Percentiles rank a stretch among this genome's conserved stretches.
These are phyloP conservation scores for Colletotrichum euphorbiae DNA, from an alignment of 2,329 filamentous ascomycete species.

Conservation along the genomic window DNA sequence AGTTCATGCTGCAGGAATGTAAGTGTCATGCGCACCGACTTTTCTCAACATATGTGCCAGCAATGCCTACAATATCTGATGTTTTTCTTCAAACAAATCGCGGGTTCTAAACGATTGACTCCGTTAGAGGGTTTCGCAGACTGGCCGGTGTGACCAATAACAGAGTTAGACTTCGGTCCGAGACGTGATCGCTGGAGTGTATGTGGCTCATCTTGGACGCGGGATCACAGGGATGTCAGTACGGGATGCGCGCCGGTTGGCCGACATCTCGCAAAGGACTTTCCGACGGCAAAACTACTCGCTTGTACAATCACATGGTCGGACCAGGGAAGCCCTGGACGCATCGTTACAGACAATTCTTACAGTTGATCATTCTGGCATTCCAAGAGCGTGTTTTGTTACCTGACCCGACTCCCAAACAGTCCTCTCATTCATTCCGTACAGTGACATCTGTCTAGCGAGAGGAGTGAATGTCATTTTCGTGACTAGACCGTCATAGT, in stretches of 20 bases:
- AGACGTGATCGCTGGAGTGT: constrained; percentile 18
- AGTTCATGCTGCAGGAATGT: background rate
- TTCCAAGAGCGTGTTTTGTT: background rate
- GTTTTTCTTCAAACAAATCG: background rate
- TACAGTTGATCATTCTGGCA: background rate
- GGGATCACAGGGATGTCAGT: constrained; percentile 8
- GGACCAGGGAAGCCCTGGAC: background rate
- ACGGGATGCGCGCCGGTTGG: constrained; percentile 1
- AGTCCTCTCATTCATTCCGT: background rate
- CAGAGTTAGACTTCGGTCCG: constrained; percentile 30
- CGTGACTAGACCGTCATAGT: background rate
- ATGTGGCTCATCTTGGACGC: background rate
- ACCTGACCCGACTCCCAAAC: background rate
- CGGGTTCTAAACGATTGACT: background rate
- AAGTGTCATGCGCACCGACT: constrained; percentile 16
- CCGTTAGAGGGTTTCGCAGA: constrained; percentile 14
- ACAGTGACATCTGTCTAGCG: background rate
- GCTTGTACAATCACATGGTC: background rate
- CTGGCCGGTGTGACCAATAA: background rate
- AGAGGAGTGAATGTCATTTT: no score
- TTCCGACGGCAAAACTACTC: background rate
- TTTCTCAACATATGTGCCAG: background rate
- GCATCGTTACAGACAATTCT: constrained; percentile 1
- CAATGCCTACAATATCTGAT: constrained; percentile 3
- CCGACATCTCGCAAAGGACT: background rate